Evolutionary conservation across 2,329 filamentous ascomycete genomes (phyloP), one percentile per base, ranked within the genome.

Genomic region (Colletotrichum sp.): DNA sequence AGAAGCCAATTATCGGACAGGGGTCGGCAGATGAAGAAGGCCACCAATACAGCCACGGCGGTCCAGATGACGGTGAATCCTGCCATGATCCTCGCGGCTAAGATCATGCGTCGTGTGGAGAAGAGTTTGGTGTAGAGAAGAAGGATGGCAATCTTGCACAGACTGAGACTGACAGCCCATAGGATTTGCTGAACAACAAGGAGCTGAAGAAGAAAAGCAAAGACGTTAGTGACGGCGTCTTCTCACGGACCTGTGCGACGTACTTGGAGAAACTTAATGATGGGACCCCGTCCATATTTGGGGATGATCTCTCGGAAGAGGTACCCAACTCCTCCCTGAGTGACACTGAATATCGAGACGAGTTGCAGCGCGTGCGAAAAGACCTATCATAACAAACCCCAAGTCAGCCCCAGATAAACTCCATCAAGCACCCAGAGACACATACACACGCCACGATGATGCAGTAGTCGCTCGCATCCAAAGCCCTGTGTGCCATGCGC

Each of bases 11-110:
- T 83, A 65, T 81, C 82, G 10, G 81, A 79, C 34, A 86, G 79
- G 3, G 85, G 85, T n/a, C 72, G 80, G 76, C 85, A 87, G 65
- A 85, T 83, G 49, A 85, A 79, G 73, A 82, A 81, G 16, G 81
- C 80, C 18, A 79, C 78, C 26, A 85, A 64, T 57, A 84, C 80
- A 15, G 80, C 80, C n/a, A 79, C 78, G 7, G 79, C 32, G 9
- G 78, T 80, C 80, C 83, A 82, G 15, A 79, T 59, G 2, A 79
- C 63, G 18, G 82, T 81, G 62, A 83, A 74, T 21, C 72, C 79
- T n/a, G 79, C 80, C 16, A 79, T 79, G 36, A 78, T 68, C 28
- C 78, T 76, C 21, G 82, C 79, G 6, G 79, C 72, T 34, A 80
- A 21, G n/a, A 81, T 70, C 69, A 82, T 80, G 30, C 60, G 39